These are phyloP conservation scores for Solanum hybrid DNA, from an alignment of 305 asterid species.

Conservation along the genomic window DNA sequence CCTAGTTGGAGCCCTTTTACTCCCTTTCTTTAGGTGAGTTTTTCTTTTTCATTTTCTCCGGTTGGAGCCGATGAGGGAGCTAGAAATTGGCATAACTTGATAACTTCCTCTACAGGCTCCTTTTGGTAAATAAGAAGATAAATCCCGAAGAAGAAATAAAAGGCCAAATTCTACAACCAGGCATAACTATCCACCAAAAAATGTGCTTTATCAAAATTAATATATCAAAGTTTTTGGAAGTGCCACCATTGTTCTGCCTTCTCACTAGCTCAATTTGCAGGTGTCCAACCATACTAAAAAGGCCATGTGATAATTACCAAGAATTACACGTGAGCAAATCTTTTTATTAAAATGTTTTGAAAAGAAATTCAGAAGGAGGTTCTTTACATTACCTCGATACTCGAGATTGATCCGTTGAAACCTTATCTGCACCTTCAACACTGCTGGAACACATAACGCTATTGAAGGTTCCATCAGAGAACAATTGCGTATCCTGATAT, in stretches of 20 bases:
- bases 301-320: not conserved
- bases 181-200: not conserved
- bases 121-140: not conserved
- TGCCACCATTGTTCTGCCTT: not conserved
- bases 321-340: not conserved
- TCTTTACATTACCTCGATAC: constrained; percentile 28
- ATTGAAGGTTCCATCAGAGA: constrained; percentile 21
- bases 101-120: not conserved
- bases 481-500: constrained; percentile 43
- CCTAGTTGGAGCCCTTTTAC: not conserved
- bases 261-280: not conserved
- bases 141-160: not conserved
- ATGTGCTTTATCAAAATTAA: not conserved
- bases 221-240: not conserved
- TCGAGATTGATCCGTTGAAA: constrained; percentile 39
- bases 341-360: not conserved
- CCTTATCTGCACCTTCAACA: constrained; percentile 43
- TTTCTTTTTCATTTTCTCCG: not conserved
- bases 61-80: not conserved
- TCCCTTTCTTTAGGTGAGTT: not conserved
- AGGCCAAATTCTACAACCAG: not conserved
- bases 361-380: not conserved
- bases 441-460: constrained; percentile 43
- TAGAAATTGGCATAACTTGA: not conserved
- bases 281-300: not conserved